Evolutionary conservation across 2,329 filamentous ascomycete genomes (phyloP).

Genomic region (Talaromyces pinophilus): DNA sequence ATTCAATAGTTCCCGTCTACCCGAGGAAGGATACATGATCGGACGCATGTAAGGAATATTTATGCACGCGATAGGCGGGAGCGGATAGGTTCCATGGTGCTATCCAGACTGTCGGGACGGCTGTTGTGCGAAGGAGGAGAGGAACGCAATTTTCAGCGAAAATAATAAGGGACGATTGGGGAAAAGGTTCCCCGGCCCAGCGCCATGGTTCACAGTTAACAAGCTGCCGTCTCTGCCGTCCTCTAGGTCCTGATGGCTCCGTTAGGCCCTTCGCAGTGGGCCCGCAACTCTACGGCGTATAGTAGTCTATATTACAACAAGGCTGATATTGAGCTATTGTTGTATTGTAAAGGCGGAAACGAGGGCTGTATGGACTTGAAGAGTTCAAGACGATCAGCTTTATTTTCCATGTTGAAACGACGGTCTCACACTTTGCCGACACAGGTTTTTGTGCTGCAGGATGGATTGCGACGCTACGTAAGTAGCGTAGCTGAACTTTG

Average conservation of each 20-base stretch:
- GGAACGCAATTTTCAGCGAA: conserved; percentile 3
- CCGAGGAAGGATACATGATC: conserved; percentile 20
- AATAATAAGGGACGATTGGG: conserved; percentile 4
- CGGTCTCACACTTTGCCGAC: conserved; percentile 1
- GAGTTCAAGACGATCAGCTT: neutral
- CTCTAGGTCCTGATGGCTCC: conserved; percentile 2
- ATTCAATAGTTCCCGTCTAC: conserved; percentile 26
- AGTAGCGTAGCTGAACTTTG: conserved; percentile 15
- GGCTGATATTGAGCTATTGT: neutral
- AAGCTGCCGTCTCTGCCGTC: conserved; percentile 20
- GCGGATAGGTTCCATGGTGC: conserved; percentile 22
- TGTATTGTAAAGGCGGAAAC: neutral
- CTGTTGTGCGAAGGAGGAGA: conserved; percentile 18
- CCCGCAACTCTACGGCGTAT: neutral
- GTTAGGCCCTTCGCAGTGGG: neutral
- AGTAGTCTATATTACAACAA: neutral
- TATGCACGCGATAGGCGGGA: conserved; percentile 25
- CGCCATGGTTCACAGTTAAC: conserved; percentile 24
- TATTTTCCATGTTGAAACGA: neutral
- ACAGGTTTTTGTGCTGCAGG: neutral
- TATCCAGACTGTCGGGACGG: conserved; percentile 26
- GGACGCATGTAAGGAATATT: conserved; percentile 24
- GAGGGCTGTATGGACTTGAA: neutral
- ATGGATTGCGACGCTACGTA: conserved; percentile 9
- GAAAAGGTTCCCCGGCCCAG: conserved; percentile 24